Evolutionary conservation across 257 asterid genomes (phyloP).

Genomic region (Solanum boliviense): DNA sequence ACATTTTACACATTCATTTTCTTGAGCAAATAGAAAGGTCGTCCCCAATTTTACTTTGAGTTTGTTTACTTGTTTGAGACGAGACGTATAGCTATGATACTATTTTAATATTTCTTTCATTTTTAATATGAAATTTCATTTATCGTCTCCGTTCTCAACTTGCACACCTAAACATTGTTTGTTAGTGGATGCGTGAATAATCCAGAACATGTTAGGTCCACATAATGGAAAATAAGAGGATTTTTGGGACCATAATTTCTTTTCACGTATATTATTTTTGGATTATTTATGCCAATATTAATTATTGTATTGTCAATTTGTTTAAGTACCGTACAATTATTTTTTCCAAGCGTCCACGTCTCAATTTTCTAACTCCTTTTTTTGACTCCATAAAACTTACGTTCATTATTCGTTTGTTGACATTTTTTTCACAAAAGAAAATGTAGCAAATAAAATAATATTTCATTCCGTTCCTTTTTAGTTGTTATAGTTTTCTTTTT

Average conservation of each 20-base stretch:
- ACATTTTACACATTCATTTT: neutral
- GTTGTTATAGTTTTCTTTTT: no score
- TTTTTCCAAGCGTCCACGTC: neutral
- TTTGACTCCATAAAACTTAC: neutral
- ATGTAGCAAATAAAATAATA: neutral
- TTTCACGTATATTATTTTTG: neutral
- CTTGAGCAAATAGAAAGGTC: neutral
- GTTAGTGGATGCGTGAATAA: neutral
- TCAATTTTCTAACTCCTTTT: neutral
- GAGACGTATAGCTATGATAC: neutral
- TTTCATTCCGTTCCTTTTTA: no score
- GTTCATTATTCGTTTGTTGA: neutral
- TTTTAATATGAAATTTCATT: rapidly evolving
- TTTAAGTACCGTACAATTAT: neutral
- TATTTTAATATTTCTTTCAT: neutral
- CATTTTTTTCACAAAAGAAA: neutral
- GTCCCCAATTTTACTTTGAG: neutral
- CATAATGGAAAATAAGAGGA: neutral
- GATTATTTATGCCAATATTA: neutral
- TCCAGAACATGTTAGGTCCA: neutral
- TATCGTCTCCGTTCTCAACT: neutral
- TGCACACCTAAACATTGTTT: no score
- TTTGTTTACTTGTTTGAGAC: neutral
- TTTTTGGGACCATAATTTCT: neutral
- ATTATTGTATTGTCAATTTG: neutral